Percentiles rank a stretch among this genome's conserved stretches.
phyloP scores from a whole-genome alignment of 2,329 filamentous ascomycete genomes.

The Fusarium tupiense region DNA sequence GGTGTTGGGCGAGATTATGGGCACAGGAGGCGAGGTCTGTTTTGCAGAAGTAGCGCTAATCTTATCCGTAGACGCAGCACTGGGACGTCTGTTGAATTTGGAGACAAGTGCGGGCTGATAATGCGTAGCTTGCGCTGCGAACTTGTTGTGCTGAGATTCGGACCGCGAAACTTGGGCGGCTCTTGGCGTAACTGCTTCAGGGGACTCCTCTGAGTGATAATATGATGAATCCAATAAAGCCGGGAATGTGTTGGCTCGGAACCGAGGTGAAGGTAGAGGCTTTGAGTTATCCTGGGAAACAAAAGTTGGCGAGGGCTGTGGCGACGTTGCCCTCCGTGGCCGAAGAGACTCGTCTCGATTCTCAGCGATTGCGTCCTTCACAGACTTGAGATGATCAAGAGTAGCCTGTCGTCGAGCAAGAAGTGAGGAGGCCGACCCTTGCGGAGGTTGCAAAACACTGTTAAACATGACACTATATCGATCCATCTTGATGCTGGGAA shows the following conservation, averaged over 20 bases:
- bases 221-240: constrained; percentile 54
- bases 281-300: constrained; percentile 6
- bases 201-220: constrained; percentile 43
- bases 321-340: constrained; percentile 60
- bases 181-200: constrained; percentile 18
- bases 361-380: constrained; percentile 56
- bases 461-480: constrained; percentile 96
- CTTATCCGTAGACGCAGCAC: constrained; percentile 17
- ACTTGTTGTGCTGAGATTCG: constrained; percentile 10
- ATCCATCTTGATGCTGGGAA: constrained; percentile 83
- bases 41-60: neutral
- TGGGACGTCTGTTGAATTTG: constrained; percentile 42
- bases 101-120: constrained; percentile 33
- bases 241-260: constrained; percentile 66
- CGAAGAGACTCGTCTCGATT: constrained; percentile 47
- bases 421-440: constrained; percentile 49
- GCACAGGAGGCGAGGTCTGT: constrained; percentile 23
- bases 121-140: neutral
- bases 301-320: constrained; percentile 59
- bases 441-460: constrained; percentile 68
- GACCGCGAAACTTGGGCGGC: constrained; percentile 21
- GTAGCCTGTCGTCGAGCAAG: constrained; percentile 68
- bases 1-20: constrained; percentile 2
- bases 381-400: constrained; percentile 65
- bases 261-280: constrained; percentile 49